A percentile compares a stretch with the other conserved stretches of the same genome.
phyloP scores from a whole-genome alignment of 1,284 basidiomycete genomes.

The Apiotrichum domesticum region DNA sequence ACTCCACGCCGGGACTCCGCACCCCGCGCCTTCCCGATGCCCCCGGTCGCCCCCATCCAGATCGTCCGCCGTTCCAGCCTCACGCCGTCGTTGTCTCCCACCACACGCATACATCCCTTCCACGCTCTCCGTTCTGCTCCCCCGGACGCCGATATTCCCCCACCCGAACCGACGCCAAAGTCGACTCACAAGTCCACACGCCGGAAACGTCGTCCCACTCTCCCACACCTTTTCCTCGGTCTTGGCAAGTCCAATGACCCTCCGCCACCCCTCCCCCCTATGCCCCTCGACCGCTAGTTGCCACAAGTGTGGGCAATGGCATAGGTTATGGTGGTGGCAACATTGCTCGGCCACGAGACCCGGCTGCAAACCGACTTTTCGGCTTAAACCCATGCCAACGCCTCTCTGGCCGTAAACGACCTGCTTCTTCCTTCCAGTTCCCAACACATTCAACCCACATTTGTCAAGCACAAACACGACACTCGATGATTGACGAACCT shows the following conservation, averaged over 20 bases:
- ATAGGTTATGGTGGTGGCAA: too few relatives aligned
- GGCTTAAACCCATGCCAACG: too few relatives aligned
- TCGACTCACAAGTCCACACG: background rate
- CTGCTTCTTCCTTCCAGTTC: too few relatives aligned
- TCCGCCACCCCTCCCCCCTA: constrained; percentile 12
- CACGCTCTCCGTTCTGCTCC: background rate
- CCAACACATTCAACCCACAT: too few relatives aligned
- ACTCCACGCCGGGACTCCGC: background rate
- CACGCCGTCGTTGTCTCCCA: background rate
- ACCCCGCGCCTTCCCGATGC: background rate
- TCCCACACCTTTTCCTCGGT: constrained; percentile 2
- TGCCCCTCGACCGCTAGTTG: constrained; percentile 2
- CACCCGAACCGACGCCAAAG: background rate
- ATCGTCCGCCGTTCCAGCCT: background rate
- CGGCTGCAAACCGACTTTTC: too few relatives aligned
- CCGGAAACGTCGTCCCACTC: constrained; percentile 12
- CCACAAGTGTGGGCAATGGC: too few relatives aligned
- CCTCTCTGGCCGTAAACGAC: too few relatives aligned
- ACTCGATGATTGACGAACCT: too few relatives aligned
- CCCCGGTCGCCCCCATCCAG: background rate
- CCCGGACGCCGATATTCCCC: background rate
- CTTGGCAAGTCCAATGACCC: constrained; percentile 2
- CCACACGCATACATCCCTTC: too few relatives aligned
- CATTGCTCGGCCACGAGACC: too few relatives aligned
- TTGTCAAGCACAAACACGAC: too few relatives aligned